Base-by-base conservation (phyloP, 2,329 filamentous ascomycete genomes). In the Pyricularia grisea region DNA sequence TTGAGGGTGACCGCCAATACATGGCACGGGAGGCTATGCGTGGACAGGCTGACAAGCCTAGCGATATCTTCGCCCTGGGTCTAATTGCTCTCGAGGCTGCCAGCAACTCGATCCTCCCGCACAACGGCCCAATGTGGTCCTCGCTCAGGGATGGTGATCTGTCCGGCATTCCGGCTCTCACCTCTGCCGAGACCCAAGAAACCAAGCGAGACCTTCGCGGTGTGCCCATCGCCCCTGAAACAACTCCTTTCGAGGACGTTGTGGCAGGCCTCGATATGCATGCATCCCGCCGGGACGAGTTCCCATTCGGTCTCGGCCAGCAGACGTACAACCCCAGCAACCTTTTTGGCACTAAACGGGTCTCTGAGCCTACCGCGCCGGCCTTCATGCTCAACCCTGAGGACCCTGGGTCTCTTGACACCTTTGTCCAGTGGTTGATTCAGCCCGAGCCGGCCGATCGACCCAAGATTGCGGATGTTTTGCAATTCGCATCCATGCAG, bases 71-170 rank as follows among this genome's bases (percentile, higher is more conserved):
- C 78, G 92, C 95, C 12, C 87, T 99, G 33, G 95, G 95, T 67
- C 87, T 98, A 74, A 97, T 98, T 78, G 92, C 97, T 77, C 88
- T 97, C 67, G 95, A 99, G 81, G 95, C 94, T 74, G 94, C 93
- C 30, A 93, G 92, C 72, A 99, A 99, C 75, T 93, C 97, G 67
- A 90, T 93, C 71, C 89, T 99, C 31, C 95, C 95, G 0, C 93
- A 97, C 76, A 97, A 98, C 73, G 95, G 95, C 65, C 86, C 89
- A 20, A 92, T 91, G 20, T 99, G 95, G 95, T 89, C 94, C 75
- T 92, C 92, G 66, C 85, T 99, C 65, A 89, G 95, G 66, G 92
- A 91, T 69, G 94, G 93, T 50, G 94, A 98, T 76, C 89, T 97
- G 76, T 93, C 91, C 70, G 92, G 94, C 73, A 87, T 98, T 17